Base-by-base conservation (phyloP, 371 early-diverging fungal species). In the Actinomortierella wolfii region DNA sequence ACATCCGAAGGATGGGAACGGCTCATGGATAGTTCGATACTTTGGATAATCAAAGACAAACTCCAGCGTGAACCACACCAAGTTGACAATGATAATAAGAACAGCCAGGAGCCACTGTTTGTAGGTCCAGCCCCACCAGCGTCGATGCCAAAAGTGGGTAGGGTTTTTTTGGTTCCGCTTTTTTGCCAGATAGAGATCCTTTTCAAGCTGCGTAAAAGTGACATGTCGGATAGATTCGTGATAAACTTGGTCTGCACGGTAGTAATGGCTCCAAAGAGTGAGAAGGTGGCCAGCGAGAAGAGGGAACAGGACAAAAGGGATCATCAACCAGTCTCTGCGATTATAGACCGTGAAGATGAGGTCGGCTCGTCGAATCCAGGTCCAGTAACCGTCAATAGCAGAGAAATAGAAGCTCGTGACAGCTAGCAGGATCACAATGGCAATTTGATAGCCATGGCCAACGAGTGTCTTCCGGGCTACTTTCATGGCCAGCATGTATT, bases 11-110 rank as follows among this genome's bases (percentile, higher is more conserved):
- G 65, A 64, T 2, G 50, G 61, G 42, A 43, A 61, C 2, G 15
- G 20, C 18, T 65, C 70, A 51, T 64, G 25, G 28, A 39, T 48
- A 50, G 43, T 51, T 5, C 24, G 40, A 11, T 39, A 42, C 9
- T 0, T 29, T 3, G 70, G 70, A 24, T 64, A 6, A 18, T 54
- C 60, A 18, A 9, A 43, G 20, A 61, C 39, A 45, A 60, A 21
- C 0, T 64, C 61, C 46, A 57, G 57, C 8, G 45, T 18, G 42
- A 70, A 64, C 70, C 70, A 70, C 17, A 70, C 15, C 28, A 61
- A 9, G 47, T 70, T 70, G 42, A 70, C 29, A 9, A 51, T 7
- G 2, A 57, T 52, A 5, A 56, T 51, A 6, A 70, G 29, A 13
- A 20, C 29, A 6, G 60, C 61, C 28, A 70, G 28, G 9, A 54